These are phyloP conservation scores for Peronosclerospora sorghi DNA, from an alignment of 352 stramenopile genomes.

Conservation along the genomic window DNA sequence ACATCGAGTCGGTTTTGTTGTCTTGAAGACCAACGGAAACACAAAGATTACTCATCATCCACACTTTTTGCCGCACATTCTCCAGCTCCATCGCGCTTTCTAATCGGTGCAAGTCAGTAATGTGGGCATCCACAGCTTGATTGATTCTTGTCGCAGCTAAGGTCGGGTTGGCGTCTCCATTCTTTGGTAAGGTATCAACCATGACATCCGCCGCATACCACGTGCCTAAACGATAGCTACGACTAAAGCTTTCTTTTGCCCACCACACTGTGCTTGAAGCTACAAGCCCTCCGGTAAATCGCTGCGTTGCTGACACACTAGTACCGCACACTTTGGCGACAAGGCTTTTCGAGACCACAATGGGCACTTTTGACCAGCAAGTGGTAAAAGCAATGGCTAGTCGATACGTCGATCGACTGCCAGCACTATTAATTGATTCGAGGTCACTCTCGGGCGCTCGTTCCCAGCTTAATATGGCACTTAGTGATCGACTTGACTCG, in stretches of 20 bases:
- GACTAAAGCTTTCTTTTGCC: slow-evolving; percentile 67
- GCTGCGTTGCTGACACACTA: slow-evolving; percentile 31
- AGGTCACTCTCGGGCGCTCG: slow-evolving; percentile 8
- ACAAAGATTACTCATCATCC: slow-evolving; percentile 30
- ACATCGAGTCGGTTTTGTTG: background rate
- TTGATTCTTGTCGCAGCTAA: slow-evolving; percentile 1
- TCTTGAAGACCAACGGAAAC: background rate
- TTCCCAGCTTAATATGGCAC: slow-evolving; percentile 49
- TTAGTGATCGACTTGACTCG: slow-evolving; percentile 37
- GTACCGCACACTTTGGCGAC: slow-evolving; percentile 47
- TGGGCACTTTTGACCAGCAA: slow-evolving; percentile 30
- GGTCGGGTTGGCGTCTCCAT: slow-evolving; percentile 1
- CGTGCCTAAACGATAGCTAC: slow-evolving; percentile 57
- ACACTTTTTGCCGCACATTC: slow-evolving; percentile 48
- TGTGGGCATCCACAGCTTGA: slow-evolving; percentile 9
- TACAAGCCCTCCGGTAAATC: slow-evolving; percentile 37
- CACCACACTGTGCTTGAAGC: slow-evolving; percentile 53
- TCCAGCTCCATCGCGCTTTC: slow-evolving; percentile 48
- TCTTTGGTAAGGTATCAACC: slow-evolving; percentile 1
- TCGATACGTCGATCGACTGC: slow-evolving; percentile 46
- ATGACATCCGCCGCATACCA: slow-evolving; percentile 60
- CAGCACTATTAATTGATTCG: slow-evolving; percentile 28
- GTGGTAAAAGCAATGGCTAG: slow-evolving; percentile 46
- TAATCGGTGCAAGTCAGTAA: slow-evolving; percentile 33
- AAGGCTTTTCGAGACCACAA: slow-evolving; percentile 61